These are phyloP conservation scores for Ceratocystis smalleyi DNA, from an alignment of 2,329 filamentous ascomycete species.

Conservation along the genomic window DNA sequence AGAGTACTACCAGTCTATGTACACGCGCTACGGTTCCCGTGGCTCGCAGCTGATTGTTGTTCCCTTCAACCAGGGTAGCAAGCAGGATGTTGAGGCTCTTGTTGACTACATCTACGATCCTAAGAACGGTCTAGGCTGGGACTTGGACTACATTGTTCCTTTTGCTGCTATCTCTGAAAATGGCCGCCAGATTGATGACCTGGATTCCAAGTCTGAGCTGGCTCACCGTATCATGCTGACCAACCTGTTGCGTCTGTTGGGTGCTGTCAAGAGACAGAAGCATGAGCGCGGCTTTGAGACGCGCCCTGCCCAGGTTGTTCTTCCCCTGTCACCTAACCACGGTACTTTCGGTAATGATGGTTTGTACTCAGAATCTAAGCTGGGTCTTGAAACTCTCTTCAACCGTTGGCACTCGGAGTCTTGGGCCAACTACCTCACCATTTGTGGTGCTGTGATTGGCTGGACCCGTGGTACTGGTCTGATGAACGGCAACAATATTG, in stretches of 20 bases:
- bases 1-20: constrained; percentile 99
- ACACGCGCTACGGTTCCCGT: constrained; percentile 79
- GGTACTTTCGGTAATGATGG: constrained; percentile 96
- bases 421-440: constrained; percentile 94
- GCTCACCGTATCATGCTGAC: constrained; percentile 98
- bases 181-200: constrained; percentile 87
- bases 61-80: constrained; percentile 97
- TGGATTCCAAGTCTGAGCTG: constrained; percentile 94
- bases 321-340: constrained; percentile 93
- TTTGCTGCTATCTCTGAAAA: constrained; percentile 98
- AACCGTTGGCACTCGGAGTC: constrained; percentile 96
- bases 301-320: constrained; percentile 85
- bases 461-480: constrained; percentile 98
- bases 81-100: constrained; percentile 89
- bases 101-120: constrained; percentile 92
- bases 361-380: constrained; percentile 95
- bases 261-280: constrained; percentile 83
- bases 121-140: constrained; percentile 95
- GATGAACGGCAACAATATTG: constrained; percentile 95
- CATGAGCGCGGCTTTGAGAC: constrained; percentile 77
- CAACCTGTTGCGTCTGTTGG: constrained; percentile 82
- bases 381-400: constrained; percentile 92
- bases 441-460: constrained; percentile 94
- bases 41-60: constrained; percentile 96
- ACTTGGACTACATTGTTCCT: constrained; percentile 87